A percentile compares a stretch with the other conserved stretches of the same genome.
These are phyloP conservation scores for Botrytis porri DNA, from an alignment of 2,329 filamentous ascomycete genomes.

Conservation along the genomic window DNA sequence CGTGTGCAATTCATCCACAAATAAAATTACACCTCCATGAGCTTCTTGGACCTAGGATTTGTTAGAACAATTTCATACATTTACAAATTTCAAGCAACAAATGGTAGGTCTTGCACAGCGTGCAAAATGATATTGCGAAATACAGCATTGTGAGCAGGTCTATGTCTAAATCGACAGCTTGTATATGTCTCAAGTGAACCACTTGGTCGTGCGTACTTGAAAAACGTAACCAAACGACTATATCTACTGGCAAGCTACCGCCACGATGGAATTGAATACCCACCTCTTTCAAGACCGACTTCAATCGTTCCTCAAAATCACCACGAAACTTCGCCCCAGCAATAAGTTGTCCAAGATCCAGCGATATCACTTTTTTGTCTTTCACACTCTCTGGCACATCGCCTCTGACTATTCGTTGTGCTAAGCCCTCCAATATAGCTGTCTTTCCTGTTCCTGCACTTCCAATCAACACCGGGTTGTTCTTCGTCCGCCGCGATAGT, in stretches of 20 bases:
- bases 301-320: constrained; percentile 92
- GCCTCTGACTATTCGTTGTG: constrained; percentile 82
- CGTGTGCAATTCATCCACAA: constrained; percentile 92
- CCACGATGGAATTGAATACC: constrained; percentile 10
- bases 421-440: constrained; percentile 85
- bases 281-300: constrained; percentile 82
- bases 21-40: constrained; percentile 85
- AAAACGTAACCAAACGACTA: neutral
- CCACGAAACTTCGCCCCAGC: constrained; percentile 94
- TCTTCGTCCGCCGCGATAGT: constrained; percentile 87
- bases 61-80: constrained; percentile 6
- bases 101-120: neutral
- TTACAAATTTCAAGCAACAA: neutral
- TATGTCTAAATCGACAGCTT: neutral
- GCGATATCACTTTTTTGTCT: constrained; percentile 81
- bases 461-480: constrained; percentile 84
- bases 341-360: constrained; percentile 90
- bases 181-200: constrained; percentile 2
- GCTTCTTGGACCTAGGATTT: constrained; percentile 59
- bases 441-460: constrained; percentile 85
- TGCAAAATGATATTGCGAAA: neutral
- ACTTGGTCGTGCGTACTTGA: constrained; percentile 9
- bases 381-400: constrained; percentile 96
- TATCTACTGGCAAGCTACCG: neutral
- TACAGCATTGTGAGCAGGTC: constrained; percentile 10